A percentile compares a stretch with the other conserved stretches of the same genome.
Evolutionary conservation across 2,329 filamentous ascomycete species (phyloP).

Genomic region (Pseudocercospora cruenta): DNA sequence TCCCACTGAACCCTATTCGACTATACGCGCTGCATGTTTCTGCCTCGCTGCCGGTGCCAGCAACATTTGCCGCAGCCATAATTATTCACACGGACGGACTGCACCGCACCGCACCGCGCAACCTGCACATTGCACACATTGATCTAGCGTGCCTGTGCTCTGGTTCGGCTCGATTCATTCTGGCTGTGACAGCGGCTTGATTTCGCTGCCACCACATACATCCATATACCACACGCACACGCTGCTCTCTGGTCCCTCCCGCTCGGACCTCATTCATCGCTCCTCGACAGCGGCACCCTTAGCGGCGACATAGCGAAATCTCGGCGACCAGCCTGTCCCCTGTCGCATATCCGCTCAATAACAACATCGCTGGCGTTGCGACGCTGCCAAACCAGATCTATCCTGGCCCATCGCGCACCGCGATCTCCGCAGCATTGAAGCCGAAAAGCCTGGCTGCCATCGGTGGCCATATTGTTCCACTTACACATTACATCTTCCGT

Average conservation of each 20-base stretch:
- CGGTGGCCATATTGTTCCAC: conserved; percentile 5
- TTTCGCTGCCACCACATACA: background rate
- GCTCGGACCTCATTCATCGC: background rate
- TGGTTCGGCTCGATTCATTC: background rate
- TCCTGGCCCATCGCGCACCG: conserved; percentile 10
- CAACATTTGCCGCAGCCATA: background rate
- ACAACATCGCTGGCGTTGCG: conserved; percentile 8
- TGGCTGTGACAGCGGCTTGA: background rate
- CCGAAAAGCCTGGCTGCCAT: conserved; percentile 14
- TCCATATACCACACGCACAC: background rate
- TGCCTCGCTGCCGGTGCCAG: background rate
- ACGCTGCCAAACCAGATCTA: conserved; percentile 4
- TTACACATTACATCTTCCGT: conserved; percentile 8
- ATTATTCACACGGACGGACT: too few species aligned
- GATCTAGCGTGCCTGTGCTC: background rate
- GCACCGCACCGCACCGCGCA: background rate
- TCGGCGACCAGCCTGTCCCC: conserved; percentile 3
- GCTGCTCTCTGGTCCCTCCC: background rate
- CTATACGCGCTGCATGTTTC: background rate
- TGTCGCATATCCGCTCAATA: conserved; percentile 2
- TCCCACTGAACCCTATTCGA: background rate
- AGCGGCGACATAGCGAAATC: conserved; percentile 4
- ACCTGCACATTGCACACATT: background rate
- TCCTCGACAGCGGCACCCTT: background rate
- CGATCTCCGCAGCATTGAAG: conserved; percentile 11